Evolutionary conservation across 192 early-diverging fungal genomes (phyloP).

Genomic region (Linnemannia hyalina): DNA sequence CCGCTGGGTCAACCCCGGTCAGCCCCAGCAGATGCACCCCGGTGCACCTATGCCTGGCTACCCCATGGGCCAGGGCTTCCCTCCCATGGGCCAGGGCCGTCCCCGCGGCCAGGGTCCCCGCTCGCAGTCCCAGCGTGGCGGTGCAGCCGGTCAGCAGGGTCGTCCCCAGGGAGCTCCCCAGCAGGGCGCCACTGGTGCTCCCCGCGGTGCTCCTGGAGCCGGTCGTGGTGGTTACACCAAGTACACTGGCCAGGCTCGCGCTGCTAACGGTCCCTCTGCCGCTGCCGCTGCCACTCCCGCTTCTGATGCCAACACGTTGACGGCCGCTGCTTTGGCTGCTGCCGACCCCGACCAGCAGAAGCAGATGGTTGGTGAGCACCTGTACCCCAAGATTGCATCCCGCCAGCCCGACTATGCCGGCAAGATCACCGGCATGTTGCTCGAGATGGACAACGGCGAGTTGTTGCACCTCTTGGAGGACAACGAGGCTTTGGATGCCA

Average conservation of each 20-base stretch:
- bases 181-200: slow-evolving; percentile 54
- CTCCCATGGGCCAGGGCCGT: slow-evolving; percentile 69
- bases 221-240: slow-evolving; percentile 55
- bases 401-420: slow-evolving; percentile 85
- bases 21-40: slow-evolving; percentile 63
- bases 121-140: slow-evolving; percentile 64
- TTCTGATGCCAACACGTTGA: slow-evolving; percentile 63
- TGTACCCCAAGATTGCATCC: slow-evolving; percentile 88
- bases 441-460: slow-evolving; percentile 98
- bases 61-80: slow-evolving; percentile 60
- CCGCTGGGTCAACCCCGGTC: slow-evolving; percentile 63
- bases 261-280: slow-evolving; percentile 55
- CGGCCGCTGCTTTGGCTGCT: slow-evolving; percentile 84
- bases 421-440: slow-evolving; percentile 99
- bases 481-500: slow-evolving; percentile 65
- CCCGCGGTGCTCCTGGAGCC: slow-evolving; percentile 53
- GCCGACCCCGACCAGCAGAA: slow-evolving; percentile 92
- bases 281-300: slow-evolving; percentile 43
- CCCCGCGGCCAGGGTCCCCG: slow-evolving; percentile 64
- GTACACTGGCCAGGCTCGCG: slow-evolving; percentile 49
- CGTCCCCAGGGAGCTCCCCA: slow-evolving; percentile 51
- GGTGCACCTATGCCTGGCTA: slow-evolving; percentile 57
- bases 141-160: slow-evolving; percentile 56
- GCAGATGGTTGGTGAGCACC: slow-evolving; percentile 95
- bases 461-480: slow-evolving; percentile 91